These are phyloP conservation scores for Quercus rubra DNA, from an alignment of 306 rosid species.

Conservation along the genomic window DNA sequence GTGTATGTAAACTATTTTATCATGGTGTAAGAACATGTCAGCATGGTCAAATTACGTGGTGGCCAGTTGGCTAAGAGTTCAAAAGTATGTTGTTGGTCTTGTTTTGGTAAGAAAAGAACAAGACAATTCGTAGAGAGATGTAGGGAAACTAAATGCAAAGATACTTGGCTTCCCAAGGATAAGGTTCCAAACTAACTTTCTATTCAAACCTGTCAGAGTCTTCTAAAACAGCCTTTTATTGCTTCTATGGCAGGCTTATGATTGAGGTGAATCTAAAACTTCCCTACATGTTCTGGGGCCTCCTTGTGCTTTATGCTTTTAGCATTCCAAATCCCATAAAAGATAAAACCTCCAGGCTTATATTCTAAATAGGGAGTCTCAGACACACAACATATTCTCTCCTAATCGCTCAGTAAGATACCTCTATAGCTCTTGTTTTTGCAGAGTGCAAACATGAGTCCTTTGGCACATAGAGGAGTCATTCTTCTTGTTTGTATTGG, in stretches of 20 bases:
- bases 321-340: conserved; percentile 62
- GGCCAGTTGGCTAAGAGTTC: conserved; percentile 32
- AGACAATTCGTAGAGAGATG: conserved; percentile 47
- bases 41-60: conserved; percentile 40
- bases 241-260: conserved; percentile 76
- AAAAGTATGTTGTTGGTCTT: conserved; percentile 37
- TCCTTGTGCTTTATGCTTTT: conserved; percentile 56
- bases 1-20: neutral
- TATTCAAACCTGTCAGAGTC: conserved; percentile 85
- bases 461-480: conserved; percentile 42
- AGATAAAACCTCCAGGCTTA: conserved; percentile 36
- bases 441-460: conserved; percentile 42
- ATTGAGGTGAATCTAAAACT: conserved; percentile 74
- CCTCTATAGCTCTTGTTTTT: conserved; percentile 25
- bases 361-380: conserved; percentile 21
- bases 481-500: conserved; percentile 49
- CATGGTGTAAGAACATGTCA: conserved; percentile 37
- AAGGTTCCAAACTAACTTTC: conserved; percentile 73
- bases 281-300: conserved; percentile 60
- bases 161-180: conserved; percentile 89
- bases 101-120: conserved; percentile 54
- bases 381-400: conserved; percentile 20
- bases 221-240: conserved; percentile 76
- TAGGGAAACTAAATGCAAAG: conserved; percentile 54
- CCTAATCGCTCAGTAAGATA: conserved; percentile 22